Conservation (phyloP, 352 stramenopile species). For the Phytophthora tentaculata region DNA sequence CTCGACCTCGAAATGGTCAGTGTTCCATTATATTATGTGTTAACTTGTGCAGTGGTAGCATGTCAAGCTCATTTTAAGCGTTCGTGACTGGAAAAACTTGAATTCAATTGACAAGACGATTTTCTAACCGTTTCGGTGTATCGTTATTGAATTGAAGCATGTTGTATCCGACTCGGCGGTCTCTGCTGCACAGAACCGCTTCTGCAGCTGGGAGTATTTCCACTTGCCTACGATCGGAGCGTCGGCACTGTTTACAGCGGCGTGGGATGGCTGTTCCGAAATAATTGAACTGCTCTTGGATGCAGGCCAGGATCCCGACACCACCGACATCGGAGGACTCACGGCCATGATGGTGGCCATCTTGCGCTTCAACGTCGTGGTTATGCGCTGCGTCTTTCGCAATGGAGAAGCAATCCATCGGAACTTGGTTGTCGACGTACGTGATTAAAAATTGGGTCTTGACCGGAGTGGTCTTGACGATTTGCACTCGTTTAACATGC, state of each 20-base stretch:
- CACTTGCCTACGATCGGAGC: slow-evolving; percentile 29
- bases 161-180: slow-evolving; percentile 2
- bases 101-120: neutral
- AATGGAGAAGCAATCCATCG: slow-evolving; percentile 20
- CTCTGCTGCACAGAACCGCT: neutral
- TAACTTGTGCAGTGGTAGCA: neutral
- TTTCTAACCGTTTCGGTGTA: slow-evolving; percentile 17
- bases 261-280: slow-evolving; percentile 22
- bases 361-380: slow-evolving; percentile 32
- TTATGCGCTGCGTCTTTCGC: slow-evolving; percentile 37
- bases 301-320: slow-evolving; percentile 28
- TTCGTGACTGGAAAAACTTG: neutral
- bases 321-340: slow-evolving; percentile 20
- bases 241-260: slow-evolving; percentile 27
- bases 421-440: slow-evolving; percentile 33
- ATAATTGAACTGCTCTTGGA: slow-evolving; percentile 27
- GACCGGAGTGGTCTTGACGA: slow-evolving; percentile 3
- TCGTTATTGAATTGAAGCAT: slow-evolving; percentile 13
- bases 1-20: slow-evolving; percentile 21
- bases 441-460: slow-evolving; percentile 1
- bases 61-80: neutral
- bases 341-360: slow-evolving; percentile 34
- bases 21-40: neutral
- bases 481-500: slow-evolving; percentile 1
- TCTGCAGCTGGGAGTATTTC: slow-evolving; percentile 36